Percentiles rank a stretch among this genome's conserved stretches.
Conservation (phyloP, 139 green algal genomes). For the Volvox reticuliferus region DNA sequence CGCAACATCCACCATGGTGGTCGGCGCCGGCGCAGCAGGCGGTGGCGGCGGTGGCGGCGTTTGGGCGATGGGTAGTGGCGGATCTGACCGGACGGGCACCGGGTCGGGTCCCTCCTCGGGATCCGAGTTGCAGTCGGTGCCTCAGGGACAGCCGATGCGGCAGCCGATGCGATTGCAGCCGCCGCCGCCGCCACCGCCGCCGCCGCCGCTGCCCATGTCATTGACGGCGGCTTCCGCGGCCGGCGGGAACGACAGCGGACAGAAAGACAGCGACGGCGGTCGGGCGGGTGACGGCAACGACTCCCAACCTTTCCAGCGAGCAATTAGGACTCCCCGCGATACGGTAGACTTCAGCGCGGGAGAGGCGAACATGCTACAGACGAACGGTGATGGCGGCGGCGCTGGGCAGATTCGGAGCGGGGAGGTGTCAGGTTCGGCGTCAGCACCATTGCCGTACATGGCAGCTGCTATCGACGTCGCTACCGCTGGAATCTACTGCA, state of each 20-base stretch:
- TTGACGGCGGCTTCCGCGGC: not conserved
- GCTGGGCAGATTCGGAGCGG: too few species aligned
- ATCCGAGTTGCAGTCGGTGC: conserved; percentile 6
- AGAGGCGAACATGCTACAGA: too few species aligned
- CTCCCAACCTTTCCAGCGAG: not conserved
- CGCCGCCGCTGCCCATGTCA: not conserved
- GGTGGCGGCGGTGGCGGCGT: not conserved
- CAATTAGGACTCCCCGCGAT: not conserved
- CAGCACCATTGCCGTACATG: too few species aligned
- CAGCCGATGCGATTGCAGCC: not conserved
- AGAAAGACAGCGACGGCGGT: too few species aligned
- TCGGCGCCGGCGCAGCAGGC: not conserved
- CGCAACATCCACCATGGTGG: not conserved
- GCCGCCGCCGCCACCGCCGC: not conserved
- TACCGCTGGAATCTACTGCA: too few species aligned
- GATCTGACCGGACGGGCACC: not conserved
- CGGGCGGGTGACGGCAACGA: too few species aligned
- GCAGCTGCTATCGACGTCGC: too few species aligned
- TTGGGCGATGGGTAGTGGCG: not conserved
- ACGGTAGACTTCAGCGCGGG: not conserved
- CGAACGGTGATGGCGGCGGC: too few species aligned
- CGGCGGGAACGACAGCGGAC: not conserved
- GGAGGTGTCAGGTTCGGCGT: too few species aligned
- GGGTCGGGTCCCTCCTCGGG: not conserved
- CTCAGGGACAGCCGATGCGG: not conserved